Base-by-base conservation (phyloP, 2,329 filamentous ascomycete genomes). In the Ascochyta lentis region DNA sequence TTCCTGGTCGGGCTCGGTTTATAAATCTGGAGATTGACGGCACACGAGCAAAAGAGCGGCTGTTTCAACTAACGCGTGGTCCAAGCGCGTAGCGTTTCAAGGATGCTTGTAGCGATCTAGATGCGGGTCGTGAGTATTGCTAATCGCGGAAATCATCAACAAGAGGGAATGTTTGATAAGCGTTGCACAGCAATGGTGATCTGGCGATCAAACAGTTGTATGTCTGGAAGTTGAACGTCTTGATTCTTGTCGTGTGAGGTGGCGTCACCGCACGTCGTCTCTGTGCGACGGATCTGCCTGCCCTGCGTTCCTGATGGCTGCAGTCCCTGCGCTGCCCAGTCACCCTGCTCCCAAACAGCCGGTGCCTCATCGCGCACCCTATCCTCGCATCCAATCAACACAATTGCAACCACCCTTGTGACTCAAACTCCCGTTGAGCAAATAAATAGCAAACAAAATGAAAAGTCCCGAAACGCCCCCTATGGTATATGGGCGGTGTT, bases 401-500 rank as follows among this genome's bases (percentile, higher is more conserved):
- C 26, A 46, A 33, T 39, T 34, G 29, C 54, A 49, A 53, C 41
- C 37, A 45, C 39, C 34, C 54, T 44, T 49, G 54, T 49, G 24
- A 53, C 54, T 40, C 26, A 39, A 34, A 44, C 43, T 57, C 49
- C 27, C 39, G 34, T 49, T 33, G 53, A 56, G 53, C 47, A 47
- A 47, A 51, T 37, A 43, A 47, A 47, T 26, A 51, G 31, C 38
- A 56, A 46, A 42, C 41, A 50, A 56, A 47, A 42, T 47, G 38
- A 26, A 53, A 22, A 27, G 16, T 49, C 13, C 48, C 54, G 23
- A 58, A 54, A 58, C 55, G 50, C 55, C 50, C 55, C 55, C 55
- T 58, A 58, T 50, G 55, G 55, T 58, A 58, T 54, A 58, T 54
- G 50, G 50, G 45, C 44, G 44, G 49, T 49, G 43, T 27, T 57